Base-by-base conservation (phyloP, 495 filamentous ascomycete genomes). In the Xylaria bambusicola region DNA sequence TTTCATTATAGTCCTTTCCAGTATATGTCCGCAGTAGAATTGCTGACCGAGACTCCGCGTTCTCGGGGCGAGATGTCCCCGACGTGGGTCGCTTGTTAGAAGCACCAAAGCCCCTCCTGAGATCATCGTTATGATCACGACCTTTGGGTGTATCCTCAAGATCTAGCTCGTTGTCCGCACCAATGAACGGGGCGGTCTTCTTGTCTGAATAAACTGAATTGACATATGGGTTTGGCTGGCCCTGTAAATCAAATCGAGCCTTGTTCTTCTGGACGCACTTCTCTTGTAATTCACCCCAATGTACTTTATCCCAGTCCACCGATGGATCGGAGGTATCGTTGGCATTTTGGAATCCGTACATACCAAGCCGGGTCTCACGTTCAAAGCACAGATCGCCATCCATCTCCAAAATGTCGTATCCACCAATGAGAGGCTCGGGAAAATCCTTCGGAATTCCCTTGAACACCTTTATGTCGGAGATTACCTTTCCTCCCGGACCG, bases 371-470 rank as follows among this genome's bases (percentile, higher is more conserved):
- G 20, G 92, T 93, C 69, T 89, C 91, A 7, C 94, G 82, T 66
- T 98, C 94, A 71, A 94, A 98, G 75, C 94, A 98, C 44, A 97
- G 75, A 67, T 94, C 86, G 49, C 89, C 82, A 49, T 86, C 84
- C 42, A 96, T 78, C 0, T 87, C 88, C 18, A 97, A 71, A 46
- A 88, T 70, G 6, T 81, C 77, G 70, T 94, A 90, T 23, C 87
- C 88, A 0, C 94, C 94, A 63, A 95, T 87, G 1, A 86, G 80
- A 15, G 91, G 83, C 8, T 90, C 85, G 0, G 91, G 91, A 66
- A 93, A 90, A 0, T 85, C 82, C 42, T 81, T 72, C 1, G 87
- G 84, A 2, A 88, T 80, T 1, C 91, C 92, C 53, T 77, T 73
- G 56, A 78, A 83, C 26, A 78, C 80, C 13, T 62, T 52, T 9